A percentile compares a stretch with the other conserved stretches of the same genome.
Evolutionary conservation across 305 asterid species (phyloP).

Genomic region (Solanum hybrid): DNA sequence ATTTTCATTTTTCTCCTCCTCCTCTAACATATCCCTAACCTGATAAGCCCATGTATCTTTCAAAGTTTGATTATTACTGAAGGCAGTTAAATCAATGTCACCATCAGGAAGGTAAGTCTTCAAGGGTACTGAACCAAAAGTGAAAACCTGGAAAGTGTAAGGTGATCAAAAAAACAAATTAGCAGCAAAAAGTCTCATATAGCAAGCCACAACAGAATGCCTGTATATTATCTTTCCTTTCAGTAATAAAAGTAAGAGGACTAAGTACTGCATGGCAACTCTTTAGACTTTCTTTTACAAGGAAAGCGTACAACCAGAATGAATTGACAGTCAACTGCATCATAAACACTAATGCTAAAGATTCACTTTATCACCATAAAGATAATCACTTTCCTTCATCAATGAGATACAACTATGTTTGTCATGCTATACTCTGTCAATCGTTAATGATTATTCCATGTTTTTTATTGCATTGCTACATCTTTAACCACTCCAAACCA

Average conservation of each 20-base stretch:
- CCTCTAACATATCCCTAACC: conserved; percentile 7
- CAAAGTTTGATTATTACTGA: conserved; percentile 15
- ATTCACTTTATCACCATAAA: background rate
- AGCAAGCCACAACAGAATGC: background rate
- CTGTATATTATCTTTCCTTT: background rate
- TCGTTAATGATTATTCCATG: background rate
- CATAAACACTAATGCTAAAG: background rate
- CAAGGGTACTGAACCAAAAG: conserved; percentile 15
- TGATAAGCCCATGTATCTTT: conserved; percentile 13
- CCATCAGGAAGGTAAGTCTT: conserved; percentile 18
- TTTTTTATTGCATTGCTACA: background rate
- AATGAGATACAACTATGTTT: background rate
- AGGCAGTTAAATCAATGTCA: conserved; percentile 15
- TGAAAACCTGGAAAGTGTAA: conserved; percentile 8
- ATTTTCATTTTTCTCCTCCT: conserved; percentile 4
- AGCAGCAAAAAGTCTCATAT: background rate
- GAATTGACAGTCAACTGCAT: background rate
- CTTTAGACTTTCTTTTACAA: background rate
- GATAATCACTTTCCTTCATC: background rate
- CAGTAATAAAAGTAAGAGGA: background rate
- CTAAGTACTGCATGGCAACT: background rate
- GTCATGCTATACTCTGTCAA: background rate
- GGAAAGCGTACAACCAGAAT: background rate
- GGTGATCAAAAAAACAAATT: background rate
- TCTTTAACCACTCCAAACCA: background rate